Evolutionary conservation across 768 basidiomycete species (phyloP).

Genomic region (Boletus speciosus): DNA sequence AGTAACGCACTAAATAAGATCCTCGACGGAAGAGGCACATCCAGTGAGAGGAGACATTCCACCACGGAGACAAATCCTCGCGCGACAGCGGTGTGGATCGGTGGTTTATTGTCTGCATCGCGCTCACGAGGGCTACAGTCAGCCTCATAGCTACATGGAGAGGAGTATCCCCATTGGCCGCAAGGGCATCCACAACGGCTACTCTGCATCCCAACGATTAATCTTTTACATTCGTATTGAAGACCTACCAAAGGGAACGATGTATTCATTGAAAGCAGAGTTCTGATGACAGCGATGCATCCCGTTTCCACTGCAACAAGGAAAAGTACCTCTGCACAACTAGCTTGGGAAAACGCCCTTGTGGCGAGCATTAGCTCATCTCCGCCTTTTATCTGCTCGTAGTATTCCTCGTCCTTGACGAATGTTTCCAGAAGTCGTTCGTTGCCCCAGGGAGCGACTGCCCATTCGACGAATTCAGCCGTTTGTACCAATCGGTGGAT

Average conservation of each 20-base stretch:
- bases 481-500: slow-evolving; percentile 3
- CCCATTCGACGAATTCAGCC: background rate
- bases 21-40: too few relatives aligned
- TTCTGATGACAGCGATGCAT: background rate
- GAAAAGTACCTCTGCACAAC: slow-evolving; percentile 1
- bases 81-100: background rate
- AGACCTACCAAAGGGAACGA: background rate
- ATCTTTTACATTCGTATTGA: fast-evolving
- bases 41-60: too few relatives aligned
- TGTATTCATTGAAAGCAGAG: background rate
- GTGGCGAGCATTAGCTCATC: background rate
- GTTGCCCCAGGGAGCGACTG: background rate
- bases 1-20: background rate
- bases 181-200: background rate
- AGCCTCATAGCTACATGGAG: slow-evolving; percentile 2
- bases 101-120: slow-evolving; percentile 1
- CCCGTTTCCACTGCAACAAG: slow-evolving; percentile 6
- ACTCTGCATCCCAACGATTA: background rate
- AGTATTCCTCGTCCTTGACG: background rate
- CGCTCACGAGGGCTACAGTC: background rate
- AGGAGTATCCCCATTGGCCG: slow-evolving; percentile 7
- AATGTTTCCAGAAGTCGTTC: slow-evolving; percentile 1
- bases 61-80: background rate
- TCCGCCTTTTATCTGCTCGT: background rate
- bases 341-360: background rate